A percentile compares a stretch with the other conserved stretches of the same genome.
These are phyloP conservation scores for Xerocomus amazonicus DNA, from an alignment of 1,284 basidiomycete genomes.

Conservation along the genomic window DNA sequence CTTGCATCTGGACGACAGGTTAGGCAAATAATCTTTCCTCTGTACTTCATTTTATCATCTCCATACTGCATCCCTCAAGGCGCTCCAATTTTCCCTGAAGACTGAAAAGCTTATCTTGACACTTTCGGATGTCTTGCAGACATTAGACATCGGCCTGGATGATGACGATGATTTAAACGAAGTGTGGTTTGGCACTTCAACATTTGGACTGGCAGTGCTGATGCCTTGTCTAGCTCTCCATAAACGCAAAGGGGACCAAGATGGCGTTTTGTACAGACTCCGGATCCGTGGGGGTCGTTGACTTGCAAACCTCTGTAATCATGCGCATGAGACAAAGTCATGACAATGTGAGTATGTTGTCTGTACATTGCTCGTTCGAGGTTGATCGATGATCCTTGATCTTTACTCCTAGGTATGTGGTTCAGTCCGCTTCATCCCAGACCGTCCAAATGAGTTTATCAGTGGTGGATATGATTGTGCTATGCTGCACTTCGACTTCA, in stretches of 20 bases:
- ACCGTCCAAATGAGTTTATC: slow-evolving; percentile 64
- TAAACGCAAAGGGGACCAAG: slow-evolving; percentile 51
- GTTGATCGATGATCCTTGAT: slow-evolving; percentile 4
- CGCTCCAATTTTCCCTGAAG: slow-evolving; percentile 41
- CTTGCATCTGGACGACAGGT: slow-evolving; percentile 59
- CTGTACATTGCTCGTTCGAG: slow-evolving; percentile 19
- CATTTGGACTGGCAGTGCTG: slow-evolving; percentile 24
- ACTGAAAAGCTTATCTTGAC: slow-evolving; percentile 46
- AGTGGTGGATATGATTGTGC: slow-evolving; percentile 73
- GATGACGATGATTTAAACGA: slow-evolving; percentile 66
- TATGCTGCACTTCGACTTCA: slow-evolving; percentile 64
- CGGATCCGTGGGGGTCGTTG: slow-evolving; percentile 62
- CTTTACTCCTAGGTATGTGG: slow-evolving; percentile 57
- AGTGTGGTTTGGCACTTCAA: slow-evolving; percentile 39
- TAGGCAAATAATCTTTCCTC: slow-evolving; percentile 15
- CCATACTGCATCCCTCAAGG: slow-evolving; percentile 30
- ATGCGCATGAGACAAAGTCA: slow-evolving; percentile 60
- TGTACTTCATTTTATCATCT: slow-evolving; percentile 7
- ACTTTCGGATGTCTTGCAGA: slow-evolving; percentile 43
- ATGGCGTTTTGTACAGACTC: slow-evolving; percentile 69
- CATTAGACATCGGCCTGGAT: slow-evolving; percentile 45
- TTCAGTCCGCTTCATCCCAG: slow-evolving; percentile 63
- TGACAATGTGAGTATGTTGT: slow-evolving; percentile 46
- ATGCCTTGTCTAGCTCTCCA: slow-evolving; percentile 51
- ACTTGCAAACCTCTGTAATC: slow-evolving; percentile 46